Conservation (phyloP, 202 grass and related monocot species). For the Eragrostis tef region DNA sequence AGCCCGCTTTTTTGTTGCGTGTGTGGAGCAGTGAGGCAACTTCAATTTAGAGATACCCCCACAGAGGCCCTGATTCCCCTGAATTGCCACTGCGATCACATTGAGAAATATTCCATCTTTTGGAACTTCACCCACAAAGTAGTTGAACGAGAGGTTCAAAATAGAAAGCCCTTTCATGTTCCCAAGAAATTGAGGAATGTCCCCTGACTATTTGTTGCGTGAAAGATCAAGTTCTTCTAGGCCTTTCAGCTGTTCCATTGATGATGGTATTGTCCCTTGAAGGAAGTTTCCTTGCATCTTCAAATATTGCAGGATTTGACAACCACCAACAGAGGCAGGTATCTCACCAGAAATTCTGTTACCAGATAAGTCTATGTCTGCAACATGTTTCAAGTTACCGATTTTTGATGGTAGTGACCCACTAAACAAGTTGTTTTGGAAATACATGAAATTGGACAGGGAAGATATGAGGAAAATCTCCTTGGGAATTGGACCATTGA, state of each 20-base stretch:
- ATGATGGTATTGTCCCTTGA: conserved; percentile 48
- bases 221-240: conserved; percentile 45
- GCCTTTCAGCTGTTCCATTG: conserved; percentile 41
- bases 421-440: conserved; percentile 35
- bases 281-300: conserved; percentile 44
- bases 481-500: conserved; percentile 47
- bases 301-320: conserved; percentile 41
- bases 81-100: conserved; percentile 6
- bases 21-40: conserved; percentile 34
- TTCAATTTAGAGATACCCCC: conserved; percentile 50
- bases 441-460: conserved; percentile 18
- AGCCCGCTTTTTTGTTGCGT: neutral
- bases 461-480: conserved; percentile 29
- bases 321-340: conserved; percentile 43
- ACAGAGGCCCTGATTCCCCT: conserved; percentile 48
- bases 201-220: conserved; percentile 48
- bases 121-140: conserved; percentile 60
- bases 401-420: conserved; percentile 44
- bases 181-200: conserved; percentile 45
- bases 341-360: conserved; percentile 51
- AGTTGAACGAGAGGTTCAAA: conserved; percentile 62
- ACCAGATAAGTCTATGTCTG: conserved; percentile 23
- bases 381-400: conserved; percentile 29
- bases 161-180: conserved; percentile 16
- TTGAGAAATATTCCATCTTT: conserved; percentile 54